Conservation (phyloP, 2,329 filamentous ascomycete genomes). For the Pyricularia pennisetigena region DNA sequence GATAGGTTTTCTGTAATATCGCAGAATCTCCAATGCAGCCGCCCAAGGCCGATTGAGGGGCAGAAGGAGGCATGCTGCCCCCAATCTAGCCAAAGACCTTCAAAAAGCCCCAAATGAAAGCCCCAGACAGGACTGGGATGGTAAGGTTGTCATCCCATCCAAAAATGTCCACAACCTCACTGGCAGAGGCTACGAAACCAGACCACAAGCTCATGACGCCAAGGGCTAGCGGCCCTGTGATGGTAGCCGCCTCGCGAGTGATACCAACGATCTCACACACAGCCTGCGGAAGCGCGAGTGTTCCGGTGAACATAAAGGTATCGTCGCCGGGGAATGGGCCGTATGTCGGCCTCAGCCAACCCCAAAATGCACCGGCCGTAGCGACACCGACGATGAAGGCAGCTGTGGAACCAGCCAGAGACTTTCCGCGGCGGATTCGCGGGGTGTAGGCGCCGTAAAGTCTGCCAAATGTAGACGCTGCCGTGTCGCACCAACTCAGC, state of each 20-base stretch:
- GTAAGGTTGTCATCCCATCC: conserved; percentile 97
- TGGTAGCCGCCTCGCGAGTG: conserved; percentile 43
- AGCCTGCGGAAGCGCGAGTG: conserved; percentile 56
- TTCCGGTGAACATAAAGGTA: conserved; percentile 71
- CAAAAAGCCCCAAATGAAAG: conserved; percentile 85
- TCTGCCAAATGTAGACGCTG: conserved; percentile 87
- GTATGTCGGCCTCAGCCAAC: conserved; percentile 62
- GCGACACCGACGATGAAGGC: conserved; percentile 75
- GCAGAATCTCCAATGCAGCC: background rate
- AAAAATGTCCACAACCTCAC: conserved; percentile 84
- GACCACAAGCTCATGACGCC: conserved; percentile 76
- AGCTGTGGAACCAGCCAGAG: conserved; percentile 77
- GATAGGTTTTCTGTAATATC: background rate
- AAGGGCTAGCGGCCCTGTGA: conserved; percentile 65
- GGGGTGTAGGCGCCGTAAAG: conserved; percentile 85
- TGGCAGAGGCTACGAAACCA: conserved; percentile 79
- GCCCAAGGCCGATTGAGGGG: background rate
- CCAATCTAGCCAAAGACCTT: conserved; percentile 63
- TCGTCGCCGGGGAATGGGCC: conserved; percentile 62
- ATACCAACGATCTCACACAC: conserved; percentile 53
- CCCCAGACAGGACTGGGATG: conserved; percentile 82
- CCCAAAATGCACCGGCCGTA: conserved; percentile 82
- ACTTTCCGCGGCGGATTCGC: conserved; percentile 78
- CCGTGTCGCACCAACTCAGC: conserved; percentile 96
- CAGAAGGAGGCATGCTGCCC: too few species aligned